phyloP scores from a whole-genome alignment of 1,284 basidiomycete species.

The Vanrija sp. region DNA sequence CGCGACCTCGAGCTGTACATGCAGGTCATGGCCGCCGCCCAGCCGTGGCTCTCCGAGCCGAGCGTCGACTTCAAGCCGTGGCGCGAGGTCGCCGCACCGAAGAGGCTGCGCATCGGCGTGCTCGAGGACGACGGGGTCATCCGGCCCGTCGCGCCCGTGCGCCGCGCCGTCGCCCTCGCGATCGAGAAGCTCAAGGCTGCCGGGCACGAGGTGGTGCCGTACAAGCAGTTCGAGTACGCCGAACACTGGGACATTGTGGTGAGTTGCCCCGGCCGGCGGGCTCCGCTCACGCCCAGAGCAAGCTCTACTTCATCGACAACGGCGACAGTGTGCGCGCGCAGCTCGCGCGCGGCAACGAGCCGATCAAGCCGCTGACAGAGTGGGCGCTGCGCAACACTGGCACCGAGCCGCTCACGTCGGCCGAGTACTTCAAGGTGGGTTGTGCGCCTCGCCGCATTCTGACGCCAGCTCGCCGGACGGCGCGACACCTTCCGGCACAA shows the following conservation, averaged over 20 bases:
- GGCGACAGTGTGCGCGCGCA: constrained; percentile 24
- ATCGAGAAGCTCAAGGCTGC: constrained; percentile 25
- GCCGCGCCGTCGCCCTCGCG: constrained; percentile 37
- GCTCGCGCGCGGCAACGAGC: constrained; percentile 28
- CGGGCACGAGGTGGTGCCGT: constrained; percentile 31
- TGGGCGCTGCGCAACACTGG: constrained; percentile 23
- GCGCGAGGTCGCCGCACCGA: background rate
- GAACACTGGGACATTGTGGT: constrained; percentile 35
- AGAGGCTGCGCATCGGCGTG: constrained; percentile 39
- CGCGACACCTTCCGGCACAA: constrained; percentile 32
- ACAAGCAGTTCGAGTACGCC: constrained; percentile 11
- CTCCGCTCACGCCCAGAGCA: too few species aligned
- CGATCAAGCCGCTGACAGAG: constrained; percentile 34
- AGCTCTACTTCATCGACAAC: constrained; percentile 42
- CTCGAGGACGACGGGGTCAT: constrained; percentile 48
- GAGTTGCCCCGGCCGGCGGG: background rate
- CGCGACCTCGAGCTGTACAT: constrained; percentile 43
- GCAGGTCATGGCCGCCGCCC: constrained; percentile 26
- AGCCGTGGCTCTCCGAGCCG: constrained; percentile 41
- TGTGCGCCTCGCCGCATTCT: background rate
- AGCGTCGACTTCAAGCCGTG: constrained; percentile 50
- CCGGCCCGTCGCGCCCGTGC: constrained; percentile 43
- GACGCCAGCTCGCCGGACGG: background rate
- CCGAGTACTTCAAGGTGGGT: constrained; percentile 32
- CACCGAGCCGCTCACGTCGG: constrained; percentile 17